Evolutionary conservation across 78 protist species (phyloP), one percentile per base, ranked within the genome.

Genomic region (Creolimax fragrantissima): DNA sequence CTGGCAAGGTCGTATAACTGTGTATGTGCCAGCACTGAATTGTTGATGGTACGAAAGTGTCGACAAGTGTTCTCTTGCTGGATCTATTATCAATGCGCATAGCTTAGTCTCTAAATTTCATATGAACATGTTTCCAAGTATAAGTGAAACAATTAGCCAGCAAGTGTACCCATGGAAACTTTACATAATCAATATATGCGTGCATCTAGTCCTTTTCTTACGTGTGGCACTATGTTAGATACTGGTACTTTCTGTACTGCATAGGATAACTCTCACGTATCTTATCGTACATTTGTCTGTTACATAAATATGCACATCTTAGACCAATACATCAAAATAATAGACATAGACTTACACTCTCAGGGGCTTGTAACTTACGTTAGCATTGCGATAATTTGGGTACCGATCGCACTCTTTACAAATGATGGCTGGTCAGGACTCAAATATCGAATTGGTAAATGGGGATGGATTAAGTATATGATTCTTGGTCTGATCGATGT

Each of bases 401-500:
- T 11, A 41, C 86, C 86, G 5, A 41, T 58, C 11, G 74, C 74
- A 32, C 74, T 83, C 6, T 24, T 83, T 83, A 17, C 6, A 17
- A 41, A 32, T 5, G 86, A 83, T 36, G 86, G 86, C 44, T 6
- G 86, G 86, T 17, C 39, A 58, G 74, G 74, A 17, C 11, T 83
- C 41, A 5, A 11, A 83, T 24, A 5, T 11, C 42, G 42, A 5
- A 35, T 83, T 5, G 86, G 86, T 5, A 83, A 83, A 39, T 83
- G 7, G 42, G 86, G 42, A 0, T 83, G 86, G 86, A 24, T 83
- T 6, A 83, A 83, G 86, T 36, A 24, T 32, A 36, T 83, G 0
- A 83, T 83, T 83, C 86, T 83, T 36, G 86, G 41, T 83, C 44
- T 96, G 36, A 88, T 94, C 17, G 98, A 96, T 90, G 95, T 96